Percentiles rank a stretch among this genome's conserved stretches.
Conservation (phyloP, 2,329 filamentous ascomycete genomes). For the Ophiostoma angusticollis region DNA sequence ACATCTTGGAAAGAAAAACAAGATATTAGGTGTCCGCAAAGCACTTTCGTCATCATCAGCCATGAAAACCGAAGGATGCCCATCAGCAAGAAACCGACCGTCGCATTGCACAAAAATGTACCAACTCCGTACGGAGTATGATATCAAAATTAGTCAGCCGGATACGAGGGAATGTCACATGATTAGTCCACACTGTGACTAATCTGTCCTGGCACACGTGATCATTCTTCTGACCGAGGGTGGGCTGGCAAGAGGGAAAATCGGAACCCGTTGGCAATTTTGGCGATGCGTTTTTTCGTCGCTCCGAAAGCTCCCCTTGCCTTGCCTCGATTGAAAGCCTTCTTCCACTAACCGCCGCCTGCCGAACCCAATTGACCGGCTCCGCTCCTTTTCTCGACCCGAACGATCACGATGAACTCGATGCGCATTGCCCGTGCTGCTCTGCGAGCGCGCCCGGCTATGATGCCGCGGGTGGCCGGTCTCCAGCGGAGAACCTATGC, state of each 20-base stretch:
- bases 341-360: constrained; percentile 4
- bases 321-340: too few species aligned
- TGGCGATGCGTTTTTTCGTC: constrained; percentile 10
- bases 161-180: too few species aligned
- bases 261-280: constrained; percentile 10
- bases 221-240: neutral
- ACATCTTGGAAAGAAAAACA: too few species aligned
- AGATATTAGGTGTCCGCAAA: too few species aligned
- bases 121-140: too few species aligned
- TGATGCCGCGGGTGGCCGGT: constrained; percentile 54
- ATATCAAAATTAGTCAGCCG: neutral
- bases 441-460: constrained; percentile 68
- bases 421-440: constrained; percentile 84
- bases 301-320: constrained; percentile 9
- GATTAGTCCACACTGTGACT: too few species aligned
- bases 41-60: too few species aligned
- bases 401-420: constrained; percentile 67
- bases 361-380: constrained; percentile 4
- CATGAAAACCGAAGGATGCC: too few species aligned
- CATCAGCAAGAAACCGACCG: too few species aligned
- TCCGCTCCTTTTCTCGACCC: neutral
- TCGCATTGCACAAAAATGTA: too few species aligned
- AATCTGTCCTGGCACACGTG: too few species aligned
- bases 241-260: constrained; percentile 4
- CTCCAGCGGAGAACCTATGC: constrained; percentile 79